A percentile compares a stretch with the other conserved stretches of the same genome.
Evolutionary conservation across 75 land plant species (phyloP).

Genomic region (Sequoia sempervirens): DNA sequence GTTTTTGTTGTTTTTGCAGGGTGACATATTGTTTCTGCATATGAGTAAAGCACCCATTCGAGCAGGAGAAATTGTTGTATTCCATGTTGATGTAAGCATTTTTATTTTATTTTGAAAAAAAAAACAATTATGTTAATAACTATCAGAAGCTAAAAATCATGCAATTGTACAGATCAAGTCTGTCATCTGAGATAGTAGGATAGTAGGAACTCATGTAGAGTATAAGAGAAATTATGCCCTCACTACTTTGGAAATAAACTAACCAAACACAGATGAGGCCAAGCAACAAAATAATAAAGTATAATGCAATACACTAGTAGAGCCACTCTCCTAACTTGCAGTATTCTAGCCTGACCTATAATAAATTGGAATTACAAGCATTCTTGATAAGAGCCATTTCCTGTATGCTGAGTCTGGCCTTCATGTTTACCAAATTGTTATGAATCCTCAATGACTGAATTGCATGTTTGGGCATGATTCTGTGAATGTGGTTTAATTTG

Average conservation of each 20-base stretch:
- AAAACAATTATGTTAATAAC: neutral
- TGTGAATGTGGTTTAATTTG: neutral
- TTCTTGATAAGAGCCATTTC: neutral
- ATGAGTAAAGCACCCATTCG: constrained; percentile 95
- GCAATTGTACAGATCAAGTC: neutral
- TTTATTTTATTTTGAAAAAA: neutral
- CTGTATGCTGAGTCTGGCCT: neutral
- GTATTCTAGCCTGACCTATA: neutral
- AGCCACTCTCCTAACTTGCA: neutral
- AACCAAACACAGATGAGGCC: neutral
- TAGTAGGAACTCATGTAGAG: neutral
- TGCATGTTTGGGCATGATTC: neutral
- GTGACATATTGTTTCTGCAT: constrained; percentile 85
- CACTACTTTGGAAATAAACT: neutral
- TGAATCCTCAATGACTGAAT: neutral
- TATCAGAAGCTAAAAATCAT: neutral
- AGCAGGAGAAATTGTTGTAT: constrained; percentile 94
- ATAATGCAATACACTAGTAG: neutral
- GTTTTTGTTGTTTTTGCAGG: constrained; percentile 39
- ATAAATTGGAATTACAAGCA: neutral
- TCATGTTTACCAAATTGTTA: neutral
- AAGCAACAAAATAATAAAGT: neutral
- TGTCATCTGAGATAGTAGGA: neutral
- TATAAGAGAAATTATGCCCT: neutral
- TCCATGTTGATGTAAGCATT: constrained; percentile 81